These are phyloP conservation scores for Cichorium intybus DNA, from an alignment of 140 eudicot species.

Conservation along the genomic window DNA sequence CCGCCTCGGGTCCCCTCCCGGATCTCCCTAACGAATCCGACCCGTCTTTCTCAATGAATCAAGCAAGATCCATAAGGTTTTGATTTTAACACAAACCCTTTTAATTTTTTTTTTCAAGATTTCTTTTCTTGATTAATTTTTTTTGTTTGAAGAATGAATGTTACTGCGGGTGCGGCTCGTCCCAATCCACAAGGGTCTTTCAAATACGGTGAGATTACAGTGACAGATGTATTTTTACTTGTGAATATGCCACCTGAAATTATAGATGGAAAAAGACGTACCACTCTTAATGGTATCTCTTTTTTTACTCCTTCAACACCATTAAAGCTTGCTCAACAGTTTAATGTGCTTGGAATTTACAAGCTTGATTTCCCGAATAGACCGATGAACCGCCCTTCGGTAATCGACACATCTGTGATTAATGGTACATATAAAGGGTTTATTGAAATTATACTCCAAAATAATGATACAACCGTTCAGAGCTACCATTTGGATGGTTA, in stretches of 20 bases:
- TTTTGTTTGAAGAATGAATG: slow-evolving; percentile 60
- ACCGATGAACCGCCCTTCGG: slow-evolving; percentile 79
- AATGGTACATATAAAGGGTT: slow-evolving; percentile 78
- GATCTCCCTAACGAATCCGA: slow-evolving; percentile 79
- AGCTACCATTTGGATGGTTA: slow-evolving; percentile 96
- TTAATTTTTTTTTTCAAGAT: background rate
- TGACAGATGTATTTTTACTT: slow-evolving; percentile 78
- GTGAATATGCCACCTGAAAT: slow-evolving; percentile 78
- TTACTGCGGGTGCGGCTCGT: slow-evolving; percentile 92
- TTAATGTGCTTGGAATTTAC: slow-evolving; percentile 68
- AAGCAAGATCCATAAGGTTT: slow-evolving; percentile 99
- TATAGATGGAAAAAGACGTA: slow-evolving; percentile 70
- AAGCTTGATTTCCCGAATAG: slow-evolving; percentile 88
- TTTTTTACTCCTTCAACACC: slow-evolving; percentile 84
- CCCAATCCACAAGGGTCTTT: slow-evolving; percentile 99
- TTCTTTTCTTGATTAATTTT: slow-evolving; percentile 8
- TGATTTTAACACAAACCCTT: slow-evolving; percentile 2
- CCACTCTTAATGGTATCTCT: slow-evolving; percentile 86
- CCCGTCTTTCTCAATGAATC: slow-evolving; percentile 79
- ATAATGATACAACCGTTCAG: slow-evolving; percentile 70
- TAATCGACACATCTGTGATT: slow-evolving; percentile 78
- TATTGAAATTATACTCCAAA: slow-evolving; percentile 86
- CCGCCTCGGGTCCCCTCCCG: slow-evolving; percentile 95
- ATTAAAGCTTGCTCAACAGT: slow-evolving; percentile 88
- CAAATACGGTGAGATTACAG: slow-evolving; percentile 87